Conservation (phyloP, 192 early-diverging fungal genomes). For the Coemansia sp. region DNA sequence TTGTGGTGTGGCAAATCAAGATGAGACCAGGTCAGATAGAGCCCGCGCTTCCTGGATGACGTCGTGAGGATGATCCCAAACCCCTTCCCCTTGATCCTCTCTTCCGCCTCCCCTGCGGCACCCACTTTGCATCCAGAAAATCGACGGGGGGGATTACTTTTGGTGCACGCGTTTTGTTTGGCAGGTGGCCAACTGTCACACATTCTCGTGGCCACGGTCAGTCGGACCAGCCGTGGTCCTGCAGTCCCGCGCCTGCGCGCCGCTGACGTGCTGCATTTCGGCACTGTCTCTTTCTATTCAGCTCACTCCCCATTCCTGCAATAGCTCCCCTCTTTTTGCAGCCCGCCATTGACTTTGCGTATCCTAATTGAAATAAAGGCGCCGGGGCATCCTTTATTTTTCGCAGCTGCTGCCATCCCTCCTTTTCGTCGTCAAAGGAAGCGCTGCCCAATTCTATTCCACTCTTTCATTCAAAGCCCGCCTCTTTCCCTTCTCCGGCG, state of each 20-base stretch:
- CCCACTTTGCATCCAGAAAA: background rate
- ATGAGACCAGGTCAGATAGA: background rate
- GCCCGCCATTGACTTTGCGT: constrained; percentile 6
- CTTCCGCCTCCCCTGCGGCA: background rate
- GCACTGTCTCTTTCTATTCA: too few relatives aligned
- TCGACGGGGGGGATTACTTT: background rate
- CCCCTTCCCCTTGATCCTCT: background rate
- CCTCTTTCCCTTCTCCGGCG: background rate
- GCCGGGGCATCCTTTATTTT: background rate
- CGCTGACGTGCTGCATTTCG: too few relatives aligned
- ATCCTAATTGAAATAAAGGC: constrained; percentile 3
- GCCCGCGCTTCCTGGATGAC: background rate
- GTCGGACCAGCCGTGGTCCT: too few relatives aligned
- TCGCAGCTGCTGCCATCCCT: background rate
- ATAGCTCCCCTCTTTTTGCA: background rate
- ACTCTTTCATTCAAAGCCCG: constrained; percentile 5
- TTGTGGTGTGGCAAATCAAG: too few relatives aligned
- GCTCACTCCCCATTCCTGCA: background rate
- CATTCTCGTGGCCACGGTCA: background rate
- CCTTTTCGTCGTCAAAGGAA: background rate
- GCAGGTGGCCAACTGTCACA: background rate
- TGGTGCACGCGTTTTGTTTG: background rate
- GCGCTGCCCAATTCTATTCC: background rate
- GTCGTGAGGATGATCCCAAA: background rate
- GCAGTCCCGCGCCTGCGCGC: too few relatives aligned